Evolutionary conservation across 2,329 filamentous ascomycete species (phyloP), one percentile per base, ranked within the genome.

Genomic region (Teratosphaeria gauchensis): DNA sequence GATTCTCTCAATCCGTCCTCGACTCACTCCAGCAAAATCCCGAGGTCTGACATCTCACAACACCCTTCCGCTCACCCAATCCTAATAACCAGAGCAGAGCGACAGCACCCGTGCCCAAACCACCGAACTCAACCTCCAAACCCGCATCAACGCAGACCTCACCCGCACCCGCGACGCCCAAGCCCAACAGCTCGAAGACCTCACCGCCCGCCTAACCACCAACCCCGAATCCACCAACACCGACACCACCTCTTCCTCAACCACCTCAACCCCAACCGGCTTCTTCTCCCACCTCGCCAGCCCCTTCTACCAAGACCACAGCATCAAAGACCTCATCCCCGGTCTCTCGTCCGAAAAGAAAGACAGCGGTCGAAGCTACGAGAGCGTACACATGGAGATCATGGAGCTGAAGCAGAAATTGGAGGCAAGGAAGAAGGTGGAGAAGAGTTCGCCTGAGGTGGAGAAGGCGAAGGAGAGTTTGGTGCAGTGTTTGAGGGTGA

Each of bases 111-210:
- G 92, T 72, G 82, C 87, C 69, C 89, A 89, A 76, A 80, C 86
- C 70, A 78, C 90, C 74, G 92, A 97, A 77, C 84, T 94, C 63
- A 87, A 92, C 69, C 86, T 96, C 74, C 92, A 96, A 78, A 79
- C 84, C 72, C 92, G 92, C 75, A 90, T 96, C 61, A 84, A 87
- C 69, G 81, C 85, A 68, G 92, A 96, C 77, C 89, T 97, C 65
- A 85, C 87, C 75, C 86, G 86, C 67, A 84, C 96, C 64, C 86
- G 86, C 72, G 81, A 84, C 63, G 79, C 86, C 67, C 87, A 92
- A 72, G 76, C 83, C 64, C 80, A 85, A 55, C 84, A 85, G 60
- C 85, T 96, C 63, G 79, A 81, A 65, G 78, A 84, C 59, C 83
- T 89, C 61, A 83, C 87, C 70, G 83, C 62, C 78, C 83, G 58